Evolutionary conservation across 257 asterid genomes (phyloP), one percentile per base, ranked within the genome.

Genomic region (Coffea canephora): DNA sequence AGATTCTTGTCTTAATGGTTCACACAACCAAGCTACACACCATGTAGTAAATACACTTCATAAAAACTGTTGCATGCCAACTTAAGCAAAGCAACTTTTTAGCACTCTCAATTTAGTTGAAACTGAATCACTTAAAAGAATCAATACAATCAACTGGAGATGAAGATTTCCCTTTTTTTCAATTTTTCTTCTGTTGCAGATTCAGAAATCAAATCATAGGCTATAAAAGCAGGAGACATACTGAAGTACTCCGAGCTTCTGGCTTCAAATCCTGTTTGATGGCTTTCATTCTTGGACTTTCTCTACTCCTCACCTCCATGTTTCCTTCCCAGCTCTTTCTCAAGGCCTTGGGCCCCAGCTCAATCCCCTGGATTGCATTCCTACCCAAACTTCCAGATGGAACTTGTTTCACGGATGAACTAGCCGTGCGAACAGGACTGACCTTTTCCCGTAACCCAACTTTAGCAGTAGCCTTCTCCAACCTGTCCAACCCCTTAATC

Each of bases 291-390:
- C 91, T 87, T 34, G 99, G 97, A 83, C 95, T 93, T 67, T 94
- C 99, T 88, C 94, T 87, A 73, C 89, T 80, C 90, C 84, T 96
- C 39, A 90, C 82, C 80, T 92, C 97, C 86, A 91, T 87, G 86
- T 89, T 90, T 85, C 98, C 98, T 89, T 96, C 98, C 99, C 99
- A 96, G 88, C 98, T 96, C 91, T 89, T 96, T 73, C 99, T 92
- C 90, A 96, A 86, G 49, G 97, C 90, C 86, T 92, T 96, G 23
- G 98, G 95, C 59, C 97, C 99, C 82, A 92, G 78, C 14, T 94
- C 97, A 68, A 96, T 84, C 62, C 92, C 97, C 36, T 85, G 92
- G 80, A 89, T 90, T 81, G 88, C 82, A 88, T 87, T 92, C 88
- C 89, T 94, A 86, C 87, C 83, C 76, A 84, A 83, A 82, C 79